Base-by-base conservation (phyloP, 2,329 filamentous ascomycete genomes). In the Aspergillus pseudoglaucus region DNA sequence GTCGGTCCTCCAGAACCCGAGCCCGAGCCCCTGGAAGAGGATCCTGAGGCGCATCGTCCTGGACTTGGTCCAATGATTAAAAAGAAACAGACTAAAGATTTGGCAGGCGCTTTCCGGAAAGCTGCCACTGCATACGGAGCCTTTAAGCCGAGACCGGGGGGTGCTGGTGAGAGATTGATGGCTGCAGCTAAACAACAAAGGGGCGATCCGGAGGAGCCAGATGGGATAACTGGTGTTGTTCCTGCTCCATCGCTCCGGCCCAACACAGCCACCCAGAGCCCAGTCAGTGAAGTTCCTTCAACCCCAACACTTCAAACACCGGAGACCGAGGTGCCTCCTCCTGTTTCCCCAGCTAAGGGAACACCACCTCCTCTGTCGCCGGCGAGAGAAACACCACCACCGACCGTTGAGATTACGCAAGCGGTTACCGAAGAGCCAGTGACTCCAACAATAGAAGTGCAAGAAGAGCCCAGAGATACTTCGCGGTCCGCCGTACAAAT, bases 61-160 rank as follows among this genome's bases (percentile, higher is more conserved):
- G 90, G 89, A 1, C 77, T 95, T 6, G 89, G 89, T 0, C 88
- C 90, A 2, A 95, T 95, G 90, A 85, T 96, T 59, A 91, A 88
- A 68, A 82, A 85, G 53, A 88, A 88, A 62, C 84, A 83, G 1
- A 83, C 79, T 53, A 78, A 76, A n/a, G 67, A 93, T 48, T 76
- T 93, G 58, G 87, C 87, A 17, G 84, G 81, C 32, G 78, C 81
- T 5, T 81, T 96, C 52, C 87, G 87, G 70, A 94, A 89, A 67
- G 89, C 89, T 20, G 89, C 88, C 0, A 82, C 78, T 47, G 82
- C 85, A 20, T 67, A 71, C 53, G 84, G 84, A 47, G 79, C 80
- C 15, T 97, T 97, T 72, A 94, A 91, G 61, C 91, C 91, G 17
- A 82, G 91, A 49, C 84, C 85, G 30, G 91, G 91, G 48, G 91